Conservation (phyloP, 176 grass and related monocot species). For the Phyllostachys edulis region DNA sequence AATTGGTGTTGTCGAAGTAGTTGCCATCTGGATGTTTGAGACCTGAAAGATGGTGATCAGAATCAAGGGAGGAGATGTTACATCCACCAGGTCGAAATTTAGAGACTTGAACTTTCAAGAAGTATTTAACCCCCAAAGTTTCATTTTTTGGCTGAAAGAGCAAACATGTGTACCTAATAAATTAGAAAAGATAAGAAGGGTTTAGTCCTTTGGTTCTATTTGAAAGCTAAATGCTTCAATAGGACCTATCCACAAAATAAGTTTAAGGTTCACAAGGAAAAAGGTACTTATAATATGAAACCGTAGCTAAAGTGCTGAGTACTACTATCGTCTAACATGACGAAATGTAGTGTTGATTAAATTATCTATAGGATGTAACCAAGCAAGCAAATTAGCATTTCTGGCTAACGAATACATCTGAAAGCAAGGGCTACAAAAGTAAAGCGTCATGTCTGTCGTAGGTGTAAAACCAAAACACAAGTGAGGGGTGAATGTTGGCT, state of each 20-base stretch:
- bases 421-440: conserved; percentile 14
- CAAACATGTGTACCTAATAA: not conserved
- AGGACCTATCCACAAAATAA: not conserved
- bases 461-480: no score
- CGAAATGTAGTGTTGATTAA: not conserved
- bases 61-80: not conserved
- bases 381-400: conserved; percentile 1
- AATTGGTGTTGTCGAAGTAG: conserved; percentile 12
- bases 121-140: not conserved
- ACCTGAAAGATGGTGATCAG: conserved; percentile 10
- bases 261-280: not conserved
- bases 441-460: not conserved
- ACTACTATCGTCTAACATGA: not conserved
- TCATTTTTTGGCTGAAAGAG: not conserved
- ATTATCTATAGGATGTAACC: not conserved
- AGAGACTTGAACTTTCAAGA: not conserved
- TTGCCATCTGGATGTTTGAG: conserved; percentile 24
- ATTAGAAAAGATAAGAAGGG: not conserved
- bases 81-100: not conserved
- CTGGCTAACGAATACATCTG: not conserved
- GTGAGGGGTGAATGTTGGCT: no score
- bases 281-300: not conserved
- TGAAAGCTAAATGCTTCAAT: not conserved
- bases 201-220: not conserved
- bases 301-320: not conserved